phyloP scores from a whole-genome alignment of 345 rosid genomes.

The Schrenkiella parvula region DNA sequence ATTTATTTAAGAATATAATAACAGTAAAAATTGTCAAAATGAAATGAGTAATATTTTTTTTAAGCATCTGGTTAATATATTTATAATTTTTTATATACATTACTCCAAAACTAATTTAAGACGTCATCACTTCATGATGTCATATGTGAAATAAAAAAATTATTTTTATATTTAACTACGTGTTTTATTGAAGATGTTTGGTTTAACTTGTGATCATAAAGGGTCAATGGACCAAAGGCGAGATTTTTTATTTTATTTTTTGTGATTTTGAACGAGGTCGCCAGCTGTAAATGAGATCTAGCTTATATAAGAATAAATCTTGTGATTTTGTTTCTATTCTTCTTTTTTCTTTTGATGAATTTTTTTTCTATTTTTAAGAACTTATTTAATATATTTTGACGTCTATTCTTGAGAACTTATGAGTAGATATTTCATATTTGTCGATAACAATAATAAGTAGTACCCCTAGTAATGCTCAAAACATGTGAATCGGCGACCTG shows the following conservation, averaged over 20 bases:
- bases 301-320: not conserved
- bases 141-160: not conserved
- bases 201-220: slow-evolving; percentile 22
- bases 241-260: too few relatives aligned
- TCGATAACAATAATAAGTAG: slow-evolving; percentile 9
- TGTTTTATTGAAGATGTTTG: slow-evolving; percentile 4
- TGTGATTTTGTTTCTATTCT: slow-evolving; percentile 3
- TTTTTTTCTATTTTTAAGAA: too few relatives aligned
- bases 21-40: too few relatives aligned
- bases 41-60: too few relatives aligned
- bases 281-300: slow-evolving; percentile 24
- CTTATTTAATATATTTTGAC: too few relatives aligned
- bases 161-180: not conserved
- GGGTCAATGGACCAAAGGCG: not conserved
- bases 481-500: slow-evolving; percentile 27
- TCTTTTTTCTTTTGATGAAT: too few relatives aligned
- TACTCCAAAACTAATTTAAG: not conserved
- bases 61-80: too few relatives aligned
- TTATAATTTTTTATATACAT: too few relatives aligned
- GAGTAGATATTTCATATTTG: slow-evolving; percentile 22
- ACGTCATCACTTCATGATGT: slow-evolving; percentile 27
- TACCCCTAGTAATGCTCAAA: not conserved
- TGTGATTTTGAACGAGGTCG: slow-evolving; percentile 12
- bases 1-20: too few relatives aligned
- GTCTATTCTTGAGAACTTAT: not conserved